A percentile compares a stretch with the other conserved stretches of the same genome.
These are phyloP conservation scores for Phycomyces nitens DNA, from an alignment of 192 early-diverging fungal genomes.

Conservation along the genomic window DNA sequence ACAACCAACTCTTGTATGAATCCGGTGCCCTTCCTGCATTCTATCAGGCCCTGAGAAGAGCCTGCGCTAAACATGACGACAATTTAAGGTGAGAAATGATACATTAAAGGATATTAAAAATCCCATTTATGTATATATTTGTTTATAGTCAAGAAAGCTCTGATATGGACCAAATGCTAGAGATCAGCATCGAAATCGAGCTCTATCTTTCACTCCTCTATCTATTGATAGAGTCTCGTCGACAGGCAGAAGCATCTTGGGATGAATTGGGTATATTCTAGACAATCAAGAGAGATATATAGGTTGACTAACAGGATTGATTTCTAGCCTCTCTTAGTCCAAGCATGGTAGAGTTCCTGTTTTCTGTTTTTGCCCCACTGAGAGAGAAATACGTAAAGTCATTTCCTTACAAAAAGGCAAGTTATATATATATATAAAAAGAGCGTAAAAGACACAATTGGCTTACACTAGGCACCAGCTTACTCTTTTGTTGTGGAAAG, in stretches of 20 bases:
- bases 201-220: conserved; percentile 61
- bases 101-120: neutral
- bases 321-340: conserved; percentile 37
- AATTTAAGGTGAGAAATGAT: conserved; percentile 18
- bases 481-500: conserved; percentile 67
- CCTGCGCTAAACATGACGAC: conserved; percentile 57
- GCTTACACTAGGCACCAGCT: conserved; percentile 19
- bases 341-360: conserved; percentile 56
- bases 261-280: conserved; percentile 45
- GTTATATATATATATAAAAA: no score
- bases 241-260: conserved; percentile 43
- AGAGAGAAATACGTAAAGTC: conserved; percentile 66
- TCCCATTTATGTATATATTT: neutral
- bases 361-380: conserved; percentile 60
- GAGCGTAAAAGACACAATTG: neutral
- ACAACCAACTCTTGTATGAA: conserved; percentile 56
- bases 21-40: conserved; percentile 56
- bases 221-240: conserved; percentile 57
- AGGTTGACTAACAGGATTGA: neutral
- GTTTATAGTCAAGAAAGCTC: conserved; percentile 13
- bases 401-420: conserved; percentile 69
- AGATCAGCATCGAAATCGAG: conserved; percentile 32
- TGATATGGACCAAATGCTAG: neutral
- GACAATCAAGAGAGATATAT: neutral
- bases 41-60: conserved; percentile 53